Base-by-base conservation (phyloP, 2,329 filamentous ascomycete species). In the Dactylellina haptotyla region DNA sequence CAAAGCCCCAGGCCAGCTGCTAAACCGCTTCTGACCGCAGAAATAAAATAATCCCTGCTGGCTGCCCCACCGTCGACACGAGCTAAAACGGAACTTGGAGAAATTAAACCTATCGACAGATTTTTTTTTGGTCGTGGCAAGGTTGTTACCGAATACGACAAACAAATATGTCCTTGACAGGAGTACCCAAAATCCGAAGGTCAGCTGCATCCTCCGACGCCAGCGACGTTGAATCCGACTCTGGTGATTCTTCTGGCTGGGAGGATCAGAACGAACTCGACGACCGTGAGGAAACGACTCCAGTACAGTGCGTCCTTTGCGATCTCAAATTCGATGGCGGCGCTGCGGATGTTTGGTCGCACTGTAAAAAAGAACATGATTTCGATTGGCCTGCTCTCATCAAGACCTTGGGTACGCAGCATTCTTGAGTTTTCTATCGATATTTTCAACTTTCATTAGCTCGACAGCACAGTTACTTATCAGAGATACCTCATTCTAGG, bases 251-350 rank as follows among this genome's bases (percentile, higher is more conserved):
- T 39, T 75, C 78, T 25, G 82, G 81, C 41, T 84, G 82, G 82
- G 81, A 83, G 75, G 82, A 84, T 76, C 78, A 80, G 10, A 75
- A 77, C 26, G 75, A 76, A 9, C 76, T 76, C 12, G 81, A 83
- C 70, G 77, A 78, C 39, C 80, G 81, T 16, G 81, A 82, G 32
- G 79, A 79, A 12, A 81, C 83, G 62, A 77, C 77, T 12, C 79
- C 77, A 20, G 75, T 82, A 43, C 77, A 81, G 59, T 82, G 82
- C 75, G 76, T 84, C 37, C 79, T 83, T 48, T 82, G 80, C 72
- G 77, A 80, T 9, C 77, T 80, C 32, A 77, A 67, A 5, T 82
- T 81, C 34, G 69, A 74, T 48, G 73, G 78, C 1, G 75, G 77
- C 30, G 79, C 78, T 0, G 75, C 69, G n/a, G 76, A 77, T 4